Evolutionary conservation across 768 basidiomycete species (phyloP).

Genomic region (Tylopilus sp.): DNA sequence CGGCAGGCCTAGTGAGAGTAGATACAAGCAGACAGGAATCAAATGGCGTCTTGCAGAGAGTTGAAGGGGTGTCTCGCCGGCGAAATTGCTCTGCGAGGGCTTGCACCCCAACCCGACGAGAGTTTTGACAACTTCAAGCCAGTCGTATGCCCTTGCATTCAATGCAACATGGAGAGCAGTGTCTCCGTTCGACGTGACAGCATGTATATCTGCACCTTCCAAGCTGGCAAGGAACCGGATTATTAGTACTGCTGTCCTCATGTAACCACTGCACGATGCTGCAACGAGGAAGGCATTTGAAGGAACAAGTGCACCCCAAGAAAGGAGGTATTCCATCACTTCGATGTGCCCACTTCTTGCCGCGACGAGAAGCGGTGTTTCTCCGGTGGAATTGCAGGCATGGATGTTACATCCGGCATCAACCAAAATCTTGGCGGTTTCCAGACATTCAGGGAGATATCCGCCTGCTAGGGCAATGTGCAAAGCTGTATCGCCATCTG

Average conservation of each 20-base stretch:
- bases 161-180: background rate
- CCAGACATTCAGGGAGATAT: background rate
- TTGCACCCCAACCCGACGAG: background rate
- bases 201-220: no score
- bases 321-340: no score
- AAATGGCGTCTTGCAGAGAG: background rate
- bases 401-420: no score
- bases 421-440: background rate
- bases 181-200: background rate
- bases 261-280: background rate
- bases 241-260: background rate
- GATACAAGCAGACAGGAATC: background rate
- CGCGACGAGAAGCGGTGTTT: no score
- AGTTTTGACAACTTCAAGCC: background rate
- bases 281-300: background rate
- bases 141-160: background rate
- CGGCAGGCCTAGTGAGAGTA: no score
- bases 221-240: no score
- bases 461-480: background rate
- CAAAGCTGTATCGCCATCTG: no score
- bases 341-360: background rate
- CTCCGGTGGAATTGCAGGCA: no score
- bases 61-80: no score
- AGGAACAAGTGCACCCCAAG: background rate
- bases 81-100: no score